Evolutionary conservation across 2,329 filamentous ascomycete genomes (phyloP), one percentile per base, ranked within the genome.

Genomic region (Aureobasidium sp.): DNA sequence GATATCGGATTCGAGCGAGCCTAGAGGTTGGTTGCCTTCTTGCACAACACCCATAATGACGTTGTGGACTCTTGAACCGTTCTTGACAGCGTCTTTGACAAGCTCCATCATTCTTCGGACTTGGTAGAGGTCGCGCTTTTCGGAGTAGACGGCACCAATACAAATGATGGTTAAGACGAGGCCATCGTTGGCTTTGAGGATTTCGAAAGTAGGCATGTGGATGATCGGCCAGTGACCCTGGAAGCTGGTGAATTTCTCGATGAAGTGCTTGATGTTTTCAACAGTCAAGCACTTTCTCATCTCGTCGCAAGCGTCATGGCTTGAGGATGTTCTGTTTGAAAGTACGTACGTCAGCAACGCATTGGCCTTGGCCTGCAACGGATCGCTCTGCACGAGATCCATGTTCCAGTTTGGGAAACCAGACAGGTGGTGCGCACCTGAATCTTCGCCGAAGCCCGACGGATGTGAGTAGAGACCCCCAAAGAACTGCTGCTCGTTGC

Each of bases 111-210:
- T 79, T 70, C 85, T 82, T 64, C 87, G 84, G 65, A 88, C 85
- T 66, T 88, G 79, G 63, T 79, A 76, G 48, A 85, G 74, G 32
- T 78, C 76, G 64, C 88, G 75, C 64, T 79, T 80, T 59, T 87
- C 81, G 57, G 88, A 89, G 73, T 91, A 91, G 62, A 89, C 88
- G 44, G 88, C 87, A 41, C 88, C 88, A 67, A 89, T 80, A 70
- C 85, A 89, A 68, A 88, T 85, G 79, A 91, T 88, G 64, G 81
- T 81, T 63, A 88, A 79, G 54, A 89, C 76, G 64, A 91, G 79
- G 65, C 86, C 85, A 63, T 85, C 84, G 70, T 87, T 85, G 50
- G 85, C 82, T 64, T 85, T 81, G 64, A 82, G 78, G 59, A 88
- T 81, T 69, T 85, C 82, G 74, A 91, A 89, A 10, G 87, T 88